Evolutionary conservation across 2,329 filamentous ascomycete genomes (phyloP).

Genomic region (Aspergillus pseudoviridinutans): DNA sequence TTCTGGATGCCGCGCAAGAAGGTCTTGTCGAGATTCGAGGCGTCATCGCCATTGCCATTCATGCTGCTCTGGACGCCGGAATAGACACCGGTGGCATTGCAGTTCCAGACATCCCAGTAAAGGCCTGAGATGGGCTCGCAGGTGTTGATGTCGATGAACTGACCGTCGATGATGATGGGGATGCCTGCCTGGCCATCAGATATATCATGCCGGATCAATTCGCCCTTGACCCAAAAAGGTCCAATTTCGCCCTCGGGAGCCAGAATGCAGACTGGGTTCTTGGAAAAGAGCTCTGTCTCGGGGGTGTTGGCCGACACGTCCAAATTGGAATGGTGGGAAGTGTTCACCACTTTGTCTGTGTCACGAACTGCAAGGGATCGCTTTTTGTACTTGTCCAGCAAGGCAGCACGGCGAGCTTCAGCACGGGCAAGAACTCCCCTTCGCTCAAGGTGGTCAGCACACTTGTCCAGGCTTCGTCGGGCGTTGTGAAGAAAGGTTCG

Average conservation of each 20-base stretch:
- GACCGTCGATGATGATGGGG: not conserved
- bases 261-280: no score
- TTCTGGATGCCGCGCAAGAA: slow-evolving; percentile 44
- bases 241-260: no score
- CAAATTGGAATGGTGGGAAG: no score
- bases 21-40: slow-evolving; percentile 28
- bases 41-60: slow-evolving; percentile 5
- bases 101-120: slow-evolving; percentile 41
- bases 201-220: no score
- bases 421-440: not conserved
- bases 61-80: not conserved
- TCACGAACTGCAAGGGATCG: no score
- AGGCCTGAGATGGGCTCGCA: slow-evolving; percentile 29
- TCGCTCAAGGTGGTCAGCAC: slow-evolving; percentile 10
- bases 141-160: slow-evolving; percentile 14
- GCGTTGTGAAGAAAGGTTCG: slow-evolving; percentile 7
- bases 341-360: no score
- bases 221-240: no score
- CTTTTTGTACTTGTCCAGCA: no score
- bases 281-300: no score
- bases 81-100: slow-evolving; percentile 41
- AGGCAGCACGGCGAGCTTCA: not conserved
- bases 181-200: no score
- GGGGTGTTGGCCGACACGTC: no score
- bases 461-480: not conserved